Conservation (phyloP, 176 grass and related monocot genomes). For the Phragmites australis region DNA sequence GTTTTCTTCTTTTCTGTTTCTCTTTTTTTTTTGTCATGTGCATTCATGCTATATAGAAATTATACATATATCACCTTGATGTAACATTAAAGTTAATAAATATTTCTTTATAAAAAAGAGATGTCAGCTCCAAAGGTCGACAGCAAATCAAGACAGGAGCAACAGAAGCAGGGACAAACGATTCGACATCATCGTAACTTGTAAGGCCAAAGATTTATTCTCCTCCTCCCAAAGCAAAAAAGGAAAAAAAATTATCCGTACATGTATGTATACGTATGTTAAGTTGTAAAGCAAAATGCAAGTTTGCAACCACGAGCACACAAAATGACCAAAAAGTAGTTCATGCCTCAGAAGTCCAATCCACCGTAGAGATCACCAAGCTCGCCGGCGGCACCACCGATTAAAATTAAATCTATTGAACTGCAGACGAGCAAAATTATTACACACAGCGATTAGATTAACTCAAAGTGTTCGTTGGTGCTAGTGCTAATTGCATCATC, state of each 20-base stretch:
- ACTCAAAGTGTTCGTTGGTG: conserved; percentile 13
- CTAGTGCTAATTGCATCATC: conserved; percentile 5
- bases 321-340: conserved; percentile 1
- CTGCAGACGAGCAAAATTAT: neutral
- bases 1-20: no score
- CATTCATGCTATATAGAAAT: no score
- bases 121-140: neutral
- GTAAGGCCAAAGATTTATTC: neutral
- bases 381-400: neutral
- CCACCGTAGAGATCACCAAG: conserved; percentile 10
- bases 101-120: no score
- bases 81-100: no score
- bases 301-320: conserved; percentile 31
- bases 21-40: no score
- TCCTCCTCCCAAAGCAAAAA: neutral
- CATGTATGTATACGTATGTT: neutral
- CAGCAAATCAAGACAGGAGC: neutral
- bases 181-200: neutral
- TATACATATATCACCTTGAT: no score
- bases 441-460: conserved; percentile 11
- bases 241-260: neutral
- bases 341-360: conserved; percentile 6
- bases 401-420: neutral
- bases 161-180: neutral
- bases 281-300: conserved; percentile 8